phyloP scores from a whole-genome alignment of 306 rosid genomes.

The Lathyrus tuberosus region DNA sequence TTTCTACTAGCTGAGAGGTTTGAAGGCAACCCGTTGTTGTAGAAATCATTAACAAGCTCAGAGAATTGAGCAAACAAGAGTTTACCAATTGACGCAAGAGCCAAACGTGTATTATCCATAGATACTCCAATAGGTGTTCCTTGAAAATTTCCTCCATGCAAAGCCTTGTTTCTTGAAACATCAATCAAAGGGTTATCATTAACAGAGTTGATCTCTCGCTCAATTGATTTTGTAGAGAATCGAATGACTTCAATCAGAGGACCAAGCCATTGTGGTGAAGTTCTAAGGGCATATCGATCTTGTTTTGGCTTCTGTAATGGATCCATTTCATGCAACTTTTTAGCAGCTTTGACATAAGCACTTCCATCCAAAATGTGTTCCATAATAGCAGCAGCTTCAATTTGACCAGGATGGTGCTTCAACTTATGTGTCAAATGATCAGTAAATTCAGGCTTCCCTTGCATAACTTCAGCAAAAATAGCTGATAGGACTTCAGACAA shows the following conservation, averaged over 20 bases:
- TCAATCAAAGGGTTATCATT: slow-evolving; percentile 90
- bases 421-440: slow-evolving; percentile 88
- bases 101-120: slow-evolving; percentile 93
- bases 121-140: slow-evolving; percentile 97
- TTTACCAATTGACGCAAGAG: slow-evolving; percentile 81
- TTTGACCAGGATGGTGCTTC: slow-evolving; percentile 95
- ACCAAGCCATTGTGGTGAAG: slow-evolving; percentile 94
- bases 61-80: slow-evolving; percentile 92
- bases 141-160: slow-evolving; percentile 92
- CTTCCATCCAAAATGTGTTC: no score
- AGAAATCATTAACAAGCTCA: slow-evolving; percentile 81
- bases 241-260: slow-evolving; percentile 82
- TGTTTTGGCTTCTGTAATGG: no score
- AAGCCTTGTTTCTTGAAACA: slow-evolving; percentile 87
- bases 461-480: slow-evolving; percentile 83
- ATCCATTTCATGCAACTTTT: no score
- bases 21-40: slow-evolving; percentile 87
- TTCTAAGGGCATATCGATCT: no score
- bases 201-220: slow-evolving; percentile 88
- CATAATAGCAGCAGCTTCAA: no score
- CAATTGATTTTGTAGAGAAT: slow-evolving; percentile 79
- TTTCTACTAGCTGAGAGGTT: slow-evolving; percentile 78
- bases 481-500: slow-evolving; percentile 76
- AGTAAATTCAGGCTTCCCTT: slow-evolving; percentile 86
- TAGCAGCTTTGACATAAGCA: no score